Evolutionary conservation across 495 filamentous ascomycete genomes (phyloP).

Genomic region (Xylaria nigripes): DNA sequence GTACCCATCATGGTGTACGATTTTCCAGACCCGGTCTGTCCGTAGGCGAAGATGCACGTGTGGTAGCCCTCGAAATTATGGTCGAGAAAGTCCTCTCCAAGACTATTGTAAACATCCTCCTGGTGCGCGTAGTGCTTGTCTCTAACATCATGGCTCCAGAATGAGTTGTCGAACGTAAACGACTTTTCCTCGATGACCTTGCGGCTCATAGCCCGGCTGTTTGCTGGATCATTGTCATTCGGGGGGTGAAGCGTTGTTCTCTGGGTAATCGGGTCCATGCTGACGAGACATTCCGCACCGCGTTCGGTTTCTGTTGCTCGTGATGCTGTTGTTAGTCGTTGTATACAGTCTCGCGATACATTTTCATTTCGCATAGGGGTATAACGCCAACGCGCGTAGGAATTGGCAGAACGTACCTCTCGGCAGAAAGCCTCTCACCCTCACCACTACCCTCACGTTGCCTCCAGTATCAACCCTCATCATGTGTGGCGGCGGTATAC

Average conservation of each 20-base stretch:
- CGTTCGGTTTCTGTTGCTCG: slow-evolving; percentile 60
- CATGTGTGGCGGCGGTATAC: slow-evolving; percentile 41
- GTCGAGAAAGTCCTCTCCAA: slow-evolving; percentile 95
- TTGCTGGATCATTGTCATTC: slow-evolving; percentile 53
- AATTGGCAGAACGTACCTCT: slow-evolving; percentile 53
- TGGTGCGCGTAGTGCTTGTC: slow-evolving; percentile 59
- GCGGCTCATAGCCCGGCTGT: slow-evolving; percentile 57
- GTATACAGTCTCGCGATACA: neutral
- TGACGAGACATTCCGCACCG: slow-evolving; percentile 73
- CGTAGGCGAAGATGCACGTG: slow-evolving; percentile 98
- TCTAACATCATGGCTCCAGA: slow-evolving; percentile 76
- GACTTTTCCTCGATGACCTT: slow-evolving; percentile 78
- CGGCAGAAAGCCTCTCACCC: slow-evolving; percentile 80
- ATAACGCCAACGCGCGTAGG: neutral
- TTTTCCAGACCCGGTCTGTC: slow-evolving; percentile 95
- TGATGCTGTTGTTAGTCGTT: neutral
- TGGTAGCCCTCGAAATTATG: slow-evolving; percentile 99
- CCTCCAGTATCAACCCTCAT: slow-evolving; percentile 52
- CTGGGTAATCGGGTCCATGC: slow-evolving; percentile 81
- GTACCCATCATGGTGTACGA: slow-evolving; percentile 99
- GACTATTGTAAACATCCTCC: slow-evolving; percentile 86
- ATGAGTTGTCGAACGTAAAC: slow-evolving; percentile 96
- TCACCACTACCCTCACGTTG: slow-evolving; percentile 91
- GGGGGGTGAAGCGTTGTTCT: slow-evolving; percentile 70
- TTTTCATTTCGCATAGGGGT: neutral